Base-by-base conservation (phyloP, 108 stramenopile species). In the Skeletonema tropicum region DNA sequence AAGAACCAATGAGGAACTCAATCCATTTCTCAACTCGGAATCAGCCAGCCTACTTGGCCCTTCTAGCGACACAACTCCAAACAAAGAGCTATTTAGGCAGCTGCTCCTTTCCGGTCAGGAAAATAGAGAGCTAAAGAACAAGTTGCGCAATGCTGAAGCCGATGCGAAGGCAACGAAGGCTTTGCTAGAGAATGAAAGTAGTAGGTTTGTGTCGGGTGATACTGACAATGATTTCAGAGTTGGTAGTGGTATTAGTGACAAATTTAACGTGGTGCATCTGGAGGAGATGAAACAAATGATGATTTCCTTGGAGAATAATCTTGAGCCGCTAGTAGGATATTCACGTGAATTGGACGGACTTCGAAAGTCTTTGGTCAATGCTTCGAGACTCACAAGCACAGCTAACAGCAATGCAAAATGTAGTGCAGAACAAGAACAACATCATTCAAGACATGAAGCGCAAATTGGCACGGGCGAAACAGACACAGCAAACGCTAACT, bases 371-470 rank as follows among this genome's bases (percentile, higher is more conserved):
- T 15, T 66, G 12, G 32, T 70, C 19, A 57, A 74, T 29, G 6
- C 46, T 17, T 21, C 71, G 25, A 79, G 61, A 49, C 66, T 72
- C 48, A 14, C 39, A 26, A n/a, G n/a, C 38, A 30, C 80, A 81
- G 64, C 17, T 74, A 6, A 11, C 15, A 14, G 71, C 74, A 42
- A 36, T 82, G 70, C 74, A 75, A 42, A 60, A 67, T 21, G 25
- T 75, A 11, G 57, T 82, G 6, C 58, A 67, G 9, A 66, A 66
- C 45, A 82, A 82, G 30, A 67, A 71, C 41, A 49, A 58, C 8
- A 45, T 72, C 35, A 75, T 66, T 32, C 26, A 31, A 25, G 80
- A 52, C 19, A 14, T 64, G 30, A 52, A 68, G 39, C 32, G 55
- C 4, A 73, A 68, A 42, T 57, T 77, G 46, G 48, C 61, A 19